Evolutionary conservation across 23 red algal species (phyloP).

Genomic region (Pyropia yezoensis): DNA sequence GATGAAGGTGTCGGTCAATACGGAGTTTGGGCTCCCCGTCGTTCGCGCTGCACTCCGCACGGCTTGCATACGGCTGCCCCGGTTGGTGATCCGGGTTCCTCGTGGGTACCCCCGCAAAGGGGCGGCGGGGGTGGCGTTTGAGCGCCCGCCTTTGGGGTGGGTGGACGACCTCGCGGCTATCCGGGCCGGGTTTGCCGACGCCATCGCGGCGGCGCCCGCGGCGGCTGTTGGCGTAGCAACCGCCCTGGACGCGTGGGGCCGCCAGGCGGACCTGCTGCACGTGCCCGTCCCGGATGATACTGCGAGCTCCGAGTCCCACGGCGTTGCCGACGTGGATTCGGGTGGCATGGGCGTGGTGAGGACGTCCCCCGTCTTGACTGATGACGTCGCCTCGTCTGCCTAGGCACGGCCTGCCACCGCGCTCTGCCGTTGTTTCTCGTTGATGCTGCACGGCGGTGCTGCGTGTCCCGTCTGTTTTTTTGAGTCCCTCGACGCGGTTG

Average conservation of each 20-base stretch:
- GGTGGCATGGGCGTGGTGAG: too few species aligned
- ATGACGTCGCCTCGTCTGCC: too few species aligned
- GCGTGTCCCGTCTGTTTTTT: too few species aligned
- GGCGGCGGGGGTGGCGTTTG: slow-evolving; percentile 47
- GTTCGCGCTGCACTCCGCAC: slow-evolving; percentile 36
- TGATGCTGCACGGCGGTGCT: too few species aligned
- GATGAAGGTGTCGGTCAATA: slow-evolving; percentile 22
- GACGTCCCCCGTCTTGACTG: too few species aligned
- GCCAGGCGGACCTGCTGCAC: slow-evolving; percentile 20
- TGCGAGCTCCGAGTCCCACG: too few species aligned
- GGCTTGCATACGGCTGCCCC: slow-evolving; percentile 32
- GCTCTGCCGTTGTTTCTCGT: too few species aligned
- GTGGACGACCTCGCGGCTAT: slow-evolving; percentile 28
- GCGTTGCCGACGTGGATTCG: too few species aligned
- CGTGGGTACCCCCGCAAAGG: slow-evolving; percentile 63
- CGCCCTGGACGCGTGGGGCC: slow-evolving; percentile 54
- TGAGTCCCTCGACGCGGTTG: too few species aligned
- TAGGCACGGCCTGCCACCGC: too few species aligned
- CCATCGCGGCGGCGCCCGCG: slow-evolving; percentile 39
- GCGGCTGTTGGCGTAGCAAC: slow-evolving; percentile 54
- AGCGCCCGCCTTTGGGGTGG: slow-evolving; percentile 67
- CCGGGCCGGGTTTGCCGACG: slow-evolving; percentile 31
- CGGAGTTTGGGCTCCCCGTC: slow-evolving; percentile 59
- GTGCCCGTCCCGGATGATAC: too few species aligned
- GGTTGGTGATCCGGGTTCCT: slow-evolving; percentile 40